Base-by-base conservation (phyloP, 1,139 yeast species). In the Pichia sp. region DNA sequence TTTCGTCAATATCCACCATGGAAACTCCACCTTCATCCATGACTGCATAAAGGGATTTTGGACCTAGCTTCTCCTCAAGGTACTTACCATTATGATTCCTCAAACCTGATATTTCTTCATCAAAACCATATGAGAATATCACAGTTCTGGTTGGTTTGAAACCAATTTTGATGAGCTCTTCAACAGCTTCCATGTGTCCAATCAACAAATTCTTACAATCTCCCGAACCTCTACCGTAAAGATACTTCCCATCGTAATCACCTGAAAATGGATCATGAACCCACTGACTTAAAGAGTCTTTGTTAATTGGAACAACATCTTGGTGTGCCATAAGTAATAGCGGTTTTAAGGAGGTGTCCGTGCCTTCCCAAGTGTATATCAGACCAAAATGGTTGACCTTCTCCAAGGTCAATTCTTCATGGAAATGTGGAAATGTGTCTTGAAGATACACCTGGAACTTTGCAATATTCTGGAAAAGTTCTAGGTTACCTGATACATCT, bases 361-460 rank as follows among this genome's bases (percentile, higher is more conserved):
- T 53, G 15, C 94, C 94, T 50, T 72, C 60, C 80, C 85, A 79
- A 20, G 77, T 69, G 52, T 67, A 75, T 14, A 84, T 68, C 40
- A 84, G 61, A 1, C 87, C 91, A 45, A 75, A 71, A 25, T 74
- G 68, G 51, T 84, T 83, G 35, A 83, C 76, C 25, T 62, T 66
- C 33, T 75, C 77, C 22, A 77, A 62, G 35, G 64, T 62, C 39
- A 77, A 56, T 17, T 65, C 51, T 28, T 61, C 46, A 50, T 74
- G 72, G 13, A 81, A 71, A 30, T 62, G 46, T 1, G 93, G 91
- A 61, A 78, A 84, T 0, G 80, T 64, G 19, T 59, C 42, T 37
- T 65, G 62, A 44, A 84, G 63, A 51, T 69, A 80, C 11, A 60
- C 48, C 44, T 78, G 84, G 47, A 83, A 72, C n/a, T 62, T 54